A percentile compares a stretch with the other conserved stretches of the same genome.
Evolutionary conservation across 441 rosid species (phyloP).

Genomic region (Populus hybrid): DNA sequence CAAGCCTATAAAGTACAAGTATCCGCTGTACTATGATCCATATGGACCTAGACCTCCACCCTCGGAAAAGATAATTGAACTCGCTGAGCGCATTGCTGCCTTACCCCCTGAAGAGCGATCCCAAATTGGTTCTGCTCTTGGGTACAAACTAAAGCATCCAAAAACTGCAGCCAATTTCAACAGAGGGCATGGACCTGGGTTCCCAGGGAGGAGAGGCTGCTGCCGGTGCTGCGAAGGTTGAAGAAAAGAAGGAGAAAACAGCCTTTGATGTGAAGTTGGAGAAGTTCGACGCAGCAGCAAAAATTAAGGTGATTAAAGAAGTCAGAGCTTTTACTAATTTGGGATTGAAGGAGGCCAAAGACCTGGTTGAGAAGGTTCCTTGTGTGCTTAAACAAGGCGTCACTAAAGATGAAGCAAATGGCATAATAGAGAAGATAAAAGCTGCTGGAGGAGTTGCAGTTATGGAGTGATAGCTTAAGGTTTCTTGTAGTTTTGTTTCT

Average conservation of each 20-base stretch:
- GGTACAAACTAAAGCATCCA: constrained; percentile 43
- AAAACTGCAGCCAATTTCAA: constrained; percentile 42
- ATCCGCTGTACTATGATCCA: constrained; percentile 56
- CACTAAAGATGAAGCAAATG: constrained; percentile 71
- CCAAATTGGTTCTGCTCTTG: constrained; percentile 55
- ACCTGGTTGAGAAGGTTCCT: constrained; percentile 70
- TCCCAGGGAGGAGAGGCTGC: constrained; percentile 32
- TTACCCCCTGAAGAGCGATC: constrained; percentile 52
- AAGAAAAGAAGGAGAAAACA: constrained; percentile 62
- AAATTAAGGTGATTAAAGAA: constrained; percentile 74
- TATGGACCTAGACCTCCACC: constrained; percentile 71
- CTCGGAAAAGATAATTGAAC: constrained; percentile 47
- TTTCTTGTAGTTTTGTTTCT: constrained; percentile 4
- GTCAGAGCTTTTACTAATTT: constrained; percentile 55
- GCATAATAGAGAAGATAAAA: constrained; percentile 52
- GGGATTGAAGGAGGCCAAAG: constrained; percentile 77
- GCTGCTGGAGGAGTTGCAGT: constrained; percentile 65
- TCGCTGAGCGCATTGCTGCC: constrained; percentile 66
- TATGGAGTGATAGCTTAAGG: constrained; percentile 42
- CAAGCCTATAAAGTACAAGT: constrained; percentile 54
- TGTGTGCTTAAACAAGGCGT: constrained; percentile 64
- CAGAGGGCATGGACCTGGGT: constrained; percentile 47
- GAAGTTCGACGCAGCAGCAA: constrained; percentile 57
- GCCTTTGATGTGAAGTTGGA: constrained; percentile 69
- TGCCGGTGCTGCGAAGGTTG: constrained; percentile 35